A percentile compares a stretch with the other conserved stretches of the same genome.
Conservation (phyloP, 2,329 filamentous ascomycete species). For the Pezicula neosporulosa region DNA sequence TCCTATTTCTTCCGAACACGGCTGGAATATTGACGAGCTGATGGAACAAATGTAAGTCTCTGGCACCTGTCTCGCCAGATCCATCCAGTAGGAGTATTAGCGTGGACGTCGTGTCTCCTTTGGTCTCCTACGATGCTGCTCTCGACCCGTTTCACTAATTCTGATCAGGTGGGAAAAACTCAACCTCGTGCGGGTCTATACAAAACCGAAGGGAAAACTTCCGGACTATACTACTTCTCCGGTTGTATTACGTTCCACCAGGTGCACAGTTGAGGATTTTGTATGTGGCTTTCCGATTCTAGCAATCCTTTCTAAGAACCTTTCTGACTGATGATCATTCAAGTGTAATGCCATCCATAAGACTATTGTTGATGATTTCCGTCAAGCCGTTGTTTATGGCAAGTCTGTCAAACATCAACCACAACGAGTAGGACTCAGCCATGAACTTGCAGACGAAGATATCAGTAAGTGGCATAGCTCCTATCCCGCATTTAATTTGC, state of each 20-base stretch:
- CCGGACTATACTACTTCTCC: constrained; percentile 88
- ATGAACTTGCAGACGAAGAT: constrained; percentile 94
- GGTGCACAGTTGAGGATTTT: constrained; percentile 94
- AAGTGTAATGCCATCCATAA: constrained; percentile 97
- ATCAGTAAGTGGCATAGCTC: constrained; percentile 49
- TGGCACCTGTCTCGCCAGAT: background rate
- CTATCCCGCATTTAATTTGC: background rate
- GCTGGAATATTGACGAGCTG: constrained; percentile 97
- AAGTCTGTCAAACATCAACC: constrained; percentile 99
- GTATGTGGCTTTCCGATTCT: constrained; percentile 52
- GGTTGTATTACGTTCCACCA: constrained; percentile 79
- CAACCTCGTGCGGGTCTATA: constrained; percentile 88
- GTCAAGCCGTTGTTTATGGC: constrained; percentile 91
- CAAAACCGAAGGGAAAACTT: constrained; percentile 92
- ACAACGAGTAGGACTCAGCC: constrained; percentile 85
- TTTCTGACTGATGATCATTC: constrained; percentile 15
- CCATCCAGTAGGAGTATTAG: no score
- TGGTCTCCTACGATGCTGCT: no score
- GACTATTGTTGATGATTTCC: constrained; percentile 93
- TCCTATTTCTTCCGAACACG: constrained; percentile 94
- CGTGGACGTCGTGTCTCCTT: no score
- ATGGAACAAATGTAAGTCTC: constrained; percentile 78
- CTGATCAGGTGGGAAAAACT: constrained; percentile 79
- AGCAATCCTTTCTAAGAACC: constrained; percentile 1
- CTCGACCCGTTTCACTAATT: constrained; percentile 13